phyloP scores from a whole-genome alignment of 2,329 filamentous ascomycete species.

The Pseudogymnoascus sp. region DNA sequence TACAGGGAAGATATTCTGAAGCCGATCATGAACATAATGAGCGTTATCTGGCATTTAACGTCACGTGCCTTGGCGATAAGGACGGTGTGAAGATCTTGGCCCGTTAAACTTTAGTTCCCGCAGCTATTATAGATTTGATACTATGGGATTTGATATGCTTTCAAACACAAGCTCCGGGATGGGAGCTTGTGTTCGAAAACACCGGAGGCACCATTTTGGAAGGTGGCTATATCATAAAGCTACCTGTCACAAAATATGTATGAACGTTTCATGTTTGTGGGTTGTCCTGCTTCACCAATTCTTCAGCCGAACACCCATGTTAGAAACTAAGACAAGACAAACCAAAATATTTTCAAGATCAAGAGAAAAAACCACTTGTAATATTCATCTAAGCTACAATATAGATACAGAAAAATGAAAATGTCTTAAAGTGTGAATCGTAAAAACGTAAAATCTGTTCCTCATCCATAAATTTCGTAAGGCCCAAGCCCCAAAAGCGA shows the following conservation, averaged over 20 bases:
- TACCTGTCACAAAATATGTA: constrained; percentile 3
- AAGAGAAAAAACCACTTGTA: background rate
- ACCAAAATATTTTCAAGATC: background rate
- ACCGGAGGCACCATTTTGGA: background rate
- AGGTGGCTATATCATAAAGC: background rate
- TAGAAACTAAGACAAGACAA: background rate
- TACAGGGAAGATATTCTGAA: background rate
- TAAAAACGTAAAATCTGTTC: constrained; percentile 7
- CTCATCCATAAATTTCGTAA: constrained; percentile 6
- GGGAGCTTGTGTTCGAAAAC: background rate
- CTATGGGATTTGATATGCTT: background rate
- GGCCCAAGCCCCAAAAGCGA: constrained; percentile 2
- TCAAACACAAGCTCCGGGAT: too few relatives aligned
- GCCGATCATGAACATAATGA: background rate
- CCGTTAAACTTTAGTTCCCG: background rate
- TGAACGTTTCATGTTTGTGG: background rate
- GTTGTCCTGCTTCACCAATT: background rate
- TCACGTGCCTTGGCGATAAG: background rate
- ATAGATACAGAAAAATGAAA: constrained; percentile 4
- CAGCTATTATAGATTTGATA: background rate
- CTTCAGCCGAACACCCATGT: background rate
- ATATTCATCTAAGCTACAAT: constrained; percentile 8
- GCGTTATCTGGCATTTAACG: background rate
- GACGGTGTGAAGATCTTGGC: background rate
- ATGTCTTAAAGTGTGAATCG: constrained; percentile 8